Percentiles rank a stretch among this genome's conserved stretches.
Conservation (phyloP, 2,329 filamentous ascomycete genomes). For the Neophaeococcomyces aloes region DNA sequence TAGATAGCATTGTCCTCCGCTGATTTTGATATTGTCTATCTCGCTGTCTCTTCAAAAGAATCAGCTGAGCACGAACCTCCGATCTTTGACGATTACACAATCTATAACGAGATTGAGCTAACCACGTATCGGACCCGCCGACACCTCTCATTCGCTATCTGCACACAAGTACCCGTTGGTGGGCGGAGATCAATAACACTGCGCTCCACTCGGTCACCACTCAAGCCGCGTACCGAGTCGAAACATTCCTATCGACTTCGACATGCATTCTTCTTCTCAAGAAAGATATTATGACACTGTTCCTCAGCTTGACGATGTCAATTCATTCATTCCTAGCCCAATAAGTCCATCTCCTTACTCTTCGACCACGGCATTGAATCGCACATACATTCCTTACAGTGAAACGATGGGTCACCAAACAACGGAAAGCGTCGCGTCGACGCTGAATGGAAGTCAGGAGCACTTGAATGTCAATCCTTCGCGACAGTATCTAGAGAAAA, state of each 20-base stretch:
- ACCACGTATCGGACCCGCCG: background rate
- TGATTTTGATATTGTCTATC: too few species aligned
- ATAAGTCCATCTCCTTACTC: background rate
- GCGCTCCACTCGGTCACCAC: background rate
- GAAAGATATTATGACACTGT: constrained; percentile 7
- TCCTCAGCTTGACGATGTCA: background rate
- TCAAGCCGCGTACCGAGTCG: background rate
- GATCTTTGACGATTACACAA: too few species aligned
- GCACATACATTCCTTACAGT: constrained; percentile 1
- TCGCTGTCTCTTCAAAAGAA: too few species aligned
- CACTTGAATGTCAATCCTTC: background rate
- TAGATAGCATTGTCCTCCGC: too few species aligned
- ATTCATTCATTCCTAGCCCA: background rate
- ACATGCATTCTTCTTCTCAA: background rate
- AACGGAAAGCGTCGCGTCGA: constrained; percentile 1
- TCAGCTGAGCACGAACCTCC: too few species aligned
- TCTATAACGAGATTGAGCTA: too few species aligned
- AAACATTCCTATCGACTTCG: background rate
- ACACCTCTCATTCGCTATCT: background rate
- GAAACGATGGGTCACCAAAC: constrained; percentile 1
- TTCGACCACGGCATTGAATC: background rate
- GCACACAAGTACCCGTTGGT: background rate
- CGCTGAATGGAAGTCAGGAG: background rate
- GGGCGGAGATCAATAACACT: too few species aligned
- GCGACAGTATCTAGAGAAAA: background rate